Evolutionary conservation across 495 filamentous ascomycete species (phyloP), one percentile per base, ranked within the genome.

Genomic region (Choiromyces venosus): DNA sequence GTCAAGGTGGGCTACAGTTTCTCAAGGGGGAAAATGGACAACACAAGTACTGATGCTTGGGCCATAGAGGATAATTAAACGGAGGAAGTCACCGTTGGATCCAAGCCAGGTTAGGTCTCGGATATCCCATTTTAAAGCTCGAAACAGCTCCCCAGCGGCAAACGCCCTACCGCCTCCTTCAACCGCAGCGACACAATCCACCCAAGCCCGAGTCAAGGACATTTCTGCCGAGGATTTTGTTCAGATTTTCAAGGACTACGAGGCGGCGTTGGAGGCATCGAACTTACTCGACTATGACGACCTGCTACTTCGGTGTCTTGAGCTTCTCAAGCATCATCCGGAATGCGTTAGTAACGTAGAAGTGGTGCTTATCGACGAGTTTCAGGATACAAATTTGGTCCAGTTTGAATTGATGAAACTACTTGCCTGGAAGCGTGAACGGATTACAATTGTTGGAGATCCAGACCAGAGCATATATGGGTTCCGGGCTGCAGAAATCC

Each of bases 401-500:
- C 96, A 99, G 82, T 99, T 96, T 77, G 93, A 98, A 68, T 83
- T 99, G 66, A 97, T 97, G 94, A 90, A 89, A 67, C 87, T 96
- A 7, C 91, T 99, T 77, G 93, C 95, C 21, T 87, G 91, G 36
- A 81, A 84, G 42, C 85, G 87, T 65, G 87, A 88, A 70, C 85
- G 89, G 25, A 93, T 99, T 73, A 98, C 95, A 14, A 92, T 97
- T 67, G 96, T 99, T 21, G 95, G 96, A 19, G 95, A 99, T 80
- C 96, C 96, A 10, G 95, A 99, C 81, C 96, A 99, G 80, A 97
- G 94, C 77, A 99, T 99, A 69, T 99, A 99, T 80, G 92, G 94
- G 7, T 99, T 96, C 85, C 90, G 96, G n/a, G 94, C 93, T 6
- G 96, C 96, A 33, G 95, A 99, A 82, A 94, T 96, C 75, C 88